Evolutionary conservation across 2,329 filamentous ascomycete genomes (phyloP).

Genomic region (Rutstroemia sp.): DNA sequence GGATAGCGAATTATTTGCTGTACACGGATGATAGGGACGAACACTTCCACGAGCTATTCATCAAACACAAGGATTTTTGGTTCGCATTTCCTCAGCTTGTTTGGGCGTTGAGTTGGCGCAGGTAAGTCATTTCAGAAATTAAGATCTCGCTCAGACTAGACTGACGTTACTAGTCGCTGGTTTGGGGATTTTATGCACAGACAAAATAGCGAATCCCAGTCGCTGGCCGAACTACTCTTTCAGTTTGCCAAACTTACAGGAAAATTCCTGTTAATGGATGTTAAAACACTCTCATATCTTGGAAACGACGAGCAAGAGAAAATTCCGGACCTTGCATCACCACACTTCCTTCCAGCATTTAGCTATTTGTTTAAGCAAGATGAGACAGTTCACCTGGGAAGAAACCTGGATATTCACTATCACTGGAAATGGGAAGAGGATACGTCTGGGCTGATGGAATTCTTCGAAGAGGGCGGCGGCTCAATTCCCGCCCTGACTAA

Average conservation of each 20-base stretch:
- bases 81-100: constrained; percentile 43
- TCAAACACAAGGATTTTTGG: constrained; percentile 45
- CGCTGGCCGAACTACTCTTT: constrained; percentile 25
- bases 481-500: constrained; percentile 37
- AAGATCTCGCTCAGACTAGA: background rate
- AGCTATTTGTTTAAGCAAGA: constrained; percentile 32
- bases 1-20: constrained; percentile 43
- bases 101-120: constrained; percentile 33
- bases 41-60: constrained; percentile 37
- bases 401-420: constrained; percentile 34
- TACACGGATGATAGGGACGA: constrained; percentile 32
- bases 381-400: constrained; percentile 28
- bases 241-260: constrained; percentile 41
- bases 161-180: constrained; percentile 24
- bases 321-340: constrained; percentile 36
- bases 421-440: constrained; percentile 31
- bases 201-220: constrained; percentile 15
- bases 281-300: constrained; percentile 27
- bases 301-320: constrained; percentile 26
- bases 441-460: constrained; percentile 16
- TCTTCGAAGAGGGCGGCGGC: constrained; percentile 32
- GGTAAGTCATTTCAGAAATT: constrained; percentile 31
- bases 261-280: constrained; percentile 45
- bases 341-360: constrained; percentile 41
- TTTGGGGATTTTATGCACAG: constrained; percentile 27